Base-by-base conservation (phyloP, 352 stramenopile genomes). In the Pilasporangium apinafurcum region DNA sequence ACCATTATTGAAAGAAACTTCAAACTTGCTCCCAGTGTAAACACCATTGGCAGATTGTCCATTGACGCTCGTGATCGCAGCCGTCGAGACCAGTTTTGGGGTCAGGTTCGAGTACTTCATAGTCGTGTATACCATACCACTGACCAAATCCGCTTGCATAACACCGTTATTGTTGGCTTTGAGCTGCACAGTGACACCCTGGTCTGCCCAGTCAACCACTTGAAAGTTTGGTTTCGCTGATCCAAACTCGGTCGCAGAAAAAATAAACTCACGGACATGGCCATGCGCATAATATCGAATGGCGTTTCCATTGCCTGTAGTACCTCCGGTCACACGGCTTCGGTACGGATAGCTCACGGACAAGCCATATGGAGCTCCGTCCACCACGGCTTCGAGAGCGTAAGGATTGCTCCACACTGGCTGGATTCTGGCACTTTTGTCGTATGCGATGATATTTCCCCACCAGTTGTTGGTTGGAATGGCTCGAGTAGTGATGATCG, bases 381-480 rank as follows among this genome's bases (percentile, higher is more conserved):
- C 49, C 16, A 59, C 44, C 5, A 66, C 66, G 14, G 85, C 40
- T 44, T 73, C 77, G 24, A 91, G 37, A 2, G 72, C 67, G 50
- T 86, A 91, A 37, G 79, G 75, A 51, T 87, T 85, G 5, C 68
- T 56, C 59, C 72, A 91, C 8, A 62, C 73, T 3, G 68, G 62
- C 41, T 71, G 67, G 25, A 74, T 66, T 35, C 65, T 51, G 2
- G 67, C 46, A 28, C 65, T 42, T 28, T 73, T 58, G 21, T 70
- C 70, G 8, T 62, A 53, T 21, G 44, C 57, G 35, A 91, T 84
- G 32, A 86, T 43, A 49, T 88, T 91, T 16, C 65, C 73, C 79
- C 79, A 91, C 79, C 79, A 91, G 44, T 86, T 68, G 59, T 91
- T 91, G 16, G 75, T 91, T 39, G 79, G 79, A 46, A 91, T 81